A percentile compares a stretch with the other conserved stretches of the same genome.
phyloP scores from a whole-genome alignment of 352 stramenopile genomes.

The Pythium utonaiense region DNA sequence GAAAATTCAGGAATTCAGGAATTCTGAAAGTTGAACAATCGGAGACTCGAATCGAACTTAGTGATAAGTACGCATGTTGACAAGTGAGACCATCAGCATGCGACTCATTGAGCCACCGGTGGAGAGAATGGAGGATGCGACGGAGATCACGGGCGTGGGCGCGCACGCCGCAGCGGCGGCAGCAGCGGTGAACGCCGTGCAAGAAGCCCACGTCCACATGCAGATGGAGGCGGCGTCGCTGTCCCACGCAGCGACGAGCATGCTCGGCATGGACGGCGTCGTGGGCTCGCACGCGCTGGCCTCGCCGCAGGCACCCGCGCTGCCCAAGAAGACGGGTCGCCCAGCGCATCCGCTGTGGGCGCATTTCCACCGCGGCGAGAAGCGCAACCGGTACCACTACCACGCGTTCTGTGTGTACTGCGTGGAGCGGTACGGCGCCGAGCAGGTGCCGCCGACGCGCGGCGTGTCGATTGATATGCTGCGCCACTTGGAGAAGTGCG shows the following conservation, averaged over 20 bases:
- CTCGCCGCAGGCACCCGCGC: background rate
- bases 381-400: conserved; percentile 85
- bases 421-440: conserved; percentile 47
- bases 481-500: conserved; percentile 70
- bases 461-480: conserved; percentile 82
- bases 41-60: conserved; percentile 1
- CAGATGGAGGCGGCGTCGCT: background rate
- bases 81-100: background rate
- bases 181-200: background rate
- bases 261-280: background rate
- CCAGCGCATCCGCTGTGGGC: conserved; percentile 75
- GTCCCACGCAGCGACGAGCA: background rate
- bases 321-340: conserved; percentile 61
- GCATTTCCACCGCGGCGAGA: conserved; percentile 81
- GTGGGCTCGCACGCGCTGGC: conserved; percentile 2
- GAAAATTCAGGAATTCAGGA: background rate
- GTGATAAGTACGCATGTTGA: background rate
- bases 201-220: background rate
- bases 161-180: background rate
- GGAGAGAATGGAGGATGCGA: conserved; percentile 7
- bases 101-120: background rate
- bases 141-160: background rate
- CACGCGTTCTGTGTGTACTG: conserved; percentile 83
- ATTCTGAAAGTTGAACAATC: too few species aligned
- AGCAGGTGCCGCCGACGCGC: conserved; percentile 61